phyloP scores from a whole-genome alignment of 2,329 filamentous ascomycete genomes.

The Dendryphion nanum region DNA sequence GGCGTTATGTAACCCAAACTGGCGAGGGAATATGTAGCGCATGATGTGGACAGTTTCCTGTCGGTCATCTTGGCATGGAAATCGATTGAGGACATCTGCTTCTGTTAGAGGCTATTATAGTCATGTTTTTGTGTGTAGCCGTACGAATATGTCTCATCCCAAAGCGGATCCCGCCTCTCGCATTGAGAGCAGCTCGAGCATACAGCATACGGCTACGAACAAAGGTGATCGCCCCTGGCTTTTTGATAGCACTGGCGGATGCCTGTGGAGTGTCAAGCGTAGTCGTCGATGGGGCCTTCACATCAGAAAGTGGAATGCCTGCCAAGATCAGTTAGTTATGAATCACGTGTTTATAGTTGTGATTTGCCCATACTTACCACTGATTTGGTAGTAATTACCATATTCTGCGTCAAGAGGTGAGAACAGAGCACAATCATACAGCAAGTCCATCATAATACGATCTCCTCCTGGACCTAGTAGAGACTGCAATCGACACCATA shows the following conservation, averaged over 20 bases:
- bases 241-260: constrained; percentile 6
- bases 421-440: constrained; percentile 79
- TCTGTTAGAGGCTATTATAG: constrained; percentile 9
- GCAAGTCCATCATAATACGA: constrained; percentile 71
- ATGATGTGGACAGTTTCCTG: constrained; percentile 67
- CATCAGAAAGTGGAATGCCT: constrained; percentile 55
- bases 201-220: constrained; percentile 86
- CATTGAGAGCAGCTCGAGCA: constrained; percentile 69
- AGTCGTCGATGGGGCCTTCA: constrained; percentile 19
- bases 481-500: constrained; percentile 74
- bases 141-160: constrained; percentile 80
- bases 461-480: constrained; percentile 76
- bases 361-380: constrained; percentile 55
- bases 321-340: constrained; percentile 6
- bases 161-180: constrained; percentile 64
- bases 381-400: constrained; percentile 74
- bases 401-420: constrained; percentile 56
- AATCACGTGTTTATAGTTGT: too few species aligned
- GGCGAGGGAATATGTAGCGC: constrained; percentile 91
- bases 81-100: constrained; percentile 80
- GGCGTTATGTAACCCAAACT: constrained; percentile 90
- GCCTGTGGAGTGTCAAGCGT: too few species aligned
- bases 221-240: constrained; percentile 65
- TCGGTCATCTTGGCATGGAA: constrained; percentile 47
- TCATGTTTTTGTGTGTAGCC: constrained; percentile 31